Base-by-base conservation (phyloP, 257 asterid genomes). In the Solanum sitiens region DNA sequence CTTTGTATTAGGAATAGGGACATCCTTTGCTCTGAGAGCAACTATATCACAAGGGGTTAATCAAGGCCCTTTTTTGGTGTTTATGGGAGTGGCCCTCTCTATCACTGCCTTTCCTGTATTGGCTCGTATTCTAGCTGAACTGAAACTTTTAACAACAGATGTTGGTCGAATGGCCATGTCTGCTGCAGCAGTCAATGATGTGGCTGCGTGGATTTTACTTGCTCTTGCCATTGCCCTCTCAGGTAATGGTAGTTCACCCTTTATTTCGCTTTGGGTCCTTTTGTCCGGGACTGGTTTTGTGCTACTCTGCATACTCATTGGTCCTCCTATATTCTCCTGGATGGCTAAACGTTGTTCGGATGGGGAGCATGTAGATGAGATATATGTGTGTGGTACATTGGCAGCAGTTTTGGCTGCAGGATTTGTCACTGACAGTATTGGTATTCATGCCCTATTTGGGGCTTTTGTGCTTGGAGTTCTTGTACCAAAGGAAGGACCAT, bases 131-230 rank as follows among this genome's bases (percentile, higher is more conserved):
- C 75, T 94, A 83, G 97, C 97, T 23, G 97, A 94, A 71, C 94
- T 94, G 2, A 94, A 94, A 88, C 94, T 94, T 45, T 77, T 94
- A 87, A 94, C 97, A 16, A 94, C 97, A 0, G 89, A 88, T 79
- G 95, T 94, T 25, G 97, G 97, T 35, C 90, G 89, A 86, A 94
- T 94, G 90, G 97, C 97, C 87, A 94, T 94, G 97, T 94, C 97
- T 30, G 97, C 97, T 21, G 97, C 97, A 23, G 97, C 97, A 25
- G 95, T 94, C 23, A 94, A 94, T 33, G 97, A 94, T 21, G 94
- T 94, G 86, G 97, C 94, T 27, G 97, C 97, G 23, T 94, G 97
- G 97, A 92, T 94, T 86, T 91, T 94, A 45, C 95, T 94, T 68
- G 95, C 95, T 30, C 90, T 94, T 37, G 97, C 97, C 82, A 89